Evolutionary conservation across 2,329 filamentous ascomycete species (phyloP), one percentile per base, ranked within the genome.

Genomic region (Colletotrichum nymphaeae): DNA sequence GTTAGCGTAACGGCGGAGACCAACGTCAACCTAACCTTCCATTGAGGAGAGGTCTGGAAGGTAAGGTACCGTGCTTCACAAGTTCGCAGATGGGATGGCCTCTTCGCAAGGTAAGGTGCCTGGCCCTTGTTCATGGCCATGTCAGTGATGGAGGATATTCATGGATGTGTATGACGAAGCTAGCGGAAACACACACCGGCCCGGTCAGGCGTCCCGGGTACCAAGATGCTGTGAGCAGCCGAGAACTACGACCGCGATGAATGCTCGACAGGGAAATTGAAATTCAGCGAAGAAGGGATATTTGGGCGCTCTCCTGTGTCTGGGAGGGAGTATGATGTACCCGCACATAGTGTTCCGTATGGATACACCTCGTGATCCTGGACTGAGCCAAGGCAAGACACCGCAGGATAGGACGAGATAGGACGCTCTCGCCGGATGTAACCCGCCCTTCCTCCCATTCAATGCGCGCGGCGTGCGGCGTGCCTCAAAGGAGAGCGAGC

Each of bases 1-100:
- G 35, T 37, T 49, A 72, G 69, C 58, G 65, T 53, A 72, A 72
- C 69, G 69, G 69, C 69, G 58, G 69, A 58, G 58, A 63, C 58
- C 58, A 69, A 63, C 56, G 58, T 63, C 56, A 59, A 37, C 69
- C 64, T 57, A 63, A 35, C 32, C 6, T 3, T 42, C 37, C 37
- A 42, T 42, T 35, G 32, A 35, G 32, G 11, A 35, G 32, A 35
- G 32, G 9, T 35, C 30, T 32, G 8, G 30, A 35, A 35, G 32
- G 32, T 12, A 35, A 35, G 32, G 32, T 35, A 12, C 32, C 32
- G 32, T 35, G 32, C 32, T 35, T 35, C 32, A 11, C 32, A 35
- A 35, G 32, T 35, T 35, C 32, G 32, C 32, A 12, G 32, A 35
- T 35, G 32, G 32, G 32, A 35, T 35, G 32, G 9, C 32, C 32